Conservation (phyloP, 108 stramenopile species). For the Nannochloropsis salina region DNA sequence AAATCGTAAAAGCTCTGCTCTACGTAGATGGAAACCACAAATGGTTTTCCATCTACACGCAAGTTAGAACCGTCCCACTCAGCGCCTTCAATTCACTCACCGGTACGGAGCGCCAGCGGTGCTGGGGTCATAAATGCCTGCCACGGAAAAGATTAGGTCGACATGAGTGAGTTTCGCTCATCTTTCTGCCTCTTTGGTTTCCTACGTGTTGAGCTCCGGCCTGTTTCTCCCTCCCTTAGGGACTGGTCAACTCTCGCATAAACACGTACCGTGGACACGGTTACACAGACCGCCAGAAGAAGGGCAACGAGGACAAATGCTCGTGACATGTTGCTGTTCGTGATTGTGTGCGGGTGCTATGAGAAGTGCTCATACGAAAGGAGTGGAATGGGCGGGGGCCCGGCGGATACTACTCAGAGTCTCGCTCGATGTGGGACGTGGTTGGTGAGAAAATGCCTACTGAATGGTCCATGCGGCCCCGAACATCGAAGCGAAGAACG, state of each 20-base stretch:
- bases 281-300: background rate
- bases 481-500: too few relatives aligned
- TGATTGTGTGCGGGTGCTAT: background rate
- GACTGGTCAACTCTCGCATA: background rate
- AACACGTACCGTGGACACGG: slow-evolving; percentile 4
- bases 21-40: too few relatives aligned
- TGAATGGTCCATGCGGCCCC: too few relatives aligned
- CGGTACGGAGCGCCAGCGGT: background rate
- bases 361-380: too few relatives aligned
- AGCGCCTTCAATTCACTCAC: background rate
- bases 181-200: slow-evolving; percentile 12
- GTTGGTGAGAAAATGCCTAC: too few relatives aligned
- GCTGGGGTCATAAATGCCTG: slow-evolving; percentile 5
- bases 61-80: too few relatives aligned
- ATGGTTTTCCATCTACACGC: too few relatives aligned
- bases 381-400: too few relatives aligned
- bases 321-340: background rate
- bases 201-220: background rate
- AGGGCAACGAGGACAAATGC: background rate
- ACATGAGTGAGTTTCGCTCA: background rate
- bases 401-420: too few relatives aligned
- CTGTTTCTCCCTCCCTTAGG: background rate
- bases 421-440: too few relatives aligned
- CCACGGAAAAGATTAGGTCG: background rate
- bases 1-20: too few relatives aligned